Evolutionary conservation across 768 basidiomycete species (phyloP), one percentile per base, ranked within the genome.

Genomic region (Ephemerocybe angulata): DNA sequence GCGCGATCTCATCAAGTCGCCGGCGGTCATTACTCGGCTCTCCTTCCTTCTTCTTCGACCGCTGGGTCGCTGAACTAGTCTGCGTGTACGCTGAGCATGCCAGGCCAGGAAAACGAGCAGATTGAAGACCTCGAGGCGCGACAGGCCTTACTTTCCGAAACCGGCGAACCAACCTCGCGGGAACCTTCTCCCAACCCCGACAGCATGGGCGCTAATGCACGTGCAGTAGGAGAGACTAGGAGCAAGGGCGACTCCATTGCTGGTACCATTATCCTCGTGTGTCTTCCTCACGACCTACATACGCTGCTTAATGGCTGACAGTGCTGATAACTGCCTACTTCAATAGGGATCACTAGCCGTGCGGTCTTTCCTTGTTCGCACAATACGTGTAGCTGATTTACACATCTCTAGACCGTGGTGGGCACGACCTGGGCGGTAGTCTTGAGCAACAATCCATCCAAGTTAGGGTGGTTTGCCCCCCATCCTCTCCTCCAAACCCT

Each of bases 401-500:
- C 15, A 13, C n/a, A 12, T 22, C n/a, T 31, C 11, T 37, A 84
- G 82, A 55, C 74, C 25, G 68, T 80, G 44, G 64, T 68, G 12
- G 29, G 67, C 2, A 35, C 74, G 6, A 79, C 81, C 3, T 85
- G 82, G 80, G 56, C 62, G 13, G 65, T 71, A 52, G 62, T 84
- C 41, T 57, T 84, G 35, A 68, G 60, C 59, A 82, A 75, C 43
- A 55, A 76, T 49, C 84, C 83, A 2, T 58, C 58, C 22, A 57
- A 63, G 0, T 63, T 76, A 1, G 81, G 82, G 1, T 87, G 82
- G 84, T 90, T 90, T 65, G 76, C 77, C 0, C 76, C 80, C 47
- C 88, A 90, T 63, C 88, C 88, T 0, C 67, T 80, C 0, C 66
- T 89, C 11, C 85, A 90, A 58, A 79, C 73, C 13, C 66, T 85